Conservation (phyloP, 768 basidiomycete species). For the Suillus subluteus region DNA sequence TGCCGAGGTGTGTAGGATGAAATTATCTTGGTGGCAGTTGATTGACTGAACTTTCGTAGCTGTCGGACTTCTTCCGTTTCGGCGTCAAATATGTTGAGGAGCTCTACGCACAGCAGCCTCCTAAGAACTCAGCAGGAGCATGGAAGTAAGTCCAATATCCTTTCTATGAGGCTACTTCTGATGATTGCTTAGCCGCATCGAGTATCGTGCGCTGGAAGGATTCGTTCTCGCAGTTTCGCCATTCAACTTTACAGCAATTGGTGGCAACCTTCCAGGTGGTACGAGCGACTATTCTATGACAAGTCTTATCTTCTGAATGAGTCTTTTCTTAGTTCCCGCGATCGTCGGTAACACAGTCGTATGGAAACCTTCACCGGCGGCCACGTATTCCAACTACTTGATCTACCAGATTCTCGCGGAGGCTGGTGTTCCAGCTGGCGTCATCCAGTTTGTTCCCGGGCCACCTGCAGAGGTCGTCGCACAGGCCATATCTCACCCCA, state of each 20-base stretch:
- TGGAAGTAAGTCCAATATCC: slow-evolving; percentile 81
- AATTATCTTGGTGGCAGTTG: not conserved
- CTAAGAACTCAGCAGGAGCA: slow-evolving; percentile 79
- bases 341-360: slow-evolving; percentile 93
- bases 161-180: slow-evolving; percentile 1
- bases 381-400: slow-evolving; percentile 94
- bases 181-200: slow-evolving; percentile 68
- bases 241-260: slow-evolving; percentile 99
- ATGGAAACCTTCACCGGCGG: slow-evolving; percentile 98
- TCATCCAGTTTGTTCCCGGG: slow-evolving; percentile 97
- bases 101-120: slow-evolving; percentile 88
- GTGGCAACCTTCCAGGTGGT: slow-evolving; percentile 88
- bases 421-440: slow-evolving; percentile 91
- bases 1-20: slow-evolving; percentile 72
- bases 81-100: slow-evolving; percentile 97
- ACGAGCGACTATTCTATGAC: slow-evolving; percentile 10
- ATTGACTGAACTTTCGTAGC: slow-evolving; percentile 40
- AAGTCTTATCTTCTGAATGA: not conserved
- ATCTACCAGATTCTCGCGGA: slow-evolving; percentile 89
- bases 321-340: slow-evolving; percentile 64
- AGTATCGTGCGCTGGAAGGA: slow-evolving; percentile 97
- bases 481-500: slow-evolving; percentile 76
- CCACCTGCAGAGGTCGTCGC: slow-evolving; percentile 84
- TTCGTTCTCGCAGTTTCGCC: slow-evolving; percentile 98
- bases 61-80: slow-evolving; percentile 94